A percentile compares a stretch with the other conserved stretches of the same genome.
These are phyloP conservation scores for Tillandsia fasciculata DNA, from an alignment of 176 grass and related monocot genomes.

Conservation along the genomic window DNA sequence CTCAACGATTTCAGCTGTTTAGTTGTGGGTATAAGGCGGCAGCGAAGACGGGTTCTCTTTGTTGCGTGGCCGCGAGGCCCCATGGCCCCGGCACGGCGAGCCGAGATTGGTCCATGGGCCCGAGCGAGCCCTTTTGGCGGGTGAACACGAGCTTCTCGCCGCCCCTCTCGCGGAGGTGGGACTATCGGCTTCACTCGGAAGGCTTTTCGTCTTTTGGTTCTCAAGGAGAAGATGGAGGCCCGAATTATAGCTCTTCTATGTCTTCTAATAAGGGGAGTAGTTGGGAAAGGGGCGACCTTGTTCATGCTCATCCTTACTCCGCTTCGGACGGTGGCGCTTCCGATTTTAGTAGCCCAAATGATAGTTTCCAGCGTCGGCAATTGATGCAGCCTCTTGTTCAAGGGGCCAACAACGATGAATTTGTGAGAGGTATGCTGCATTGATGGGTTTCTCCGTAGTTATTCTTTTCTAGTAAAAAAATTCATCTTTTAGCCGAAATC, in stretches of 20 bases:
- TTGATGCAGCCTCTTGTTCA: slow-evolving; percentile 23
- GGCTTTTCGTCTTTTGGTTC: slow-evolving; percentile 47
- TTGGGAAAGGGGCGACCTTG: slow-evolving; percentile 50
- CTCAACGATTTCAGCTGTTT: too few species aligned
- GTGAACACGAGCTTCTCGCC: slow-evolving; percentile 52
- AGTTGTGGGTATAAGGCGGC: too few species aligned
- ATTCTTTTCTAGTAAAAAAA: not conserved
- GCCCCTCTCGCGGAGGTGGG: slow-evolving; percentile 43
- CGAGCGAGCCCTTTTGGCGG: slow-evolving; percentile 39
- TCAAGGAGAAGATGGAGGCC: slow-evolving; percentile 38
- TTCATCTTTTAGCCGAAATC: not conserved
- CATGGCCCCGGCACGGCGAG: slow-evolving; percentile 48
- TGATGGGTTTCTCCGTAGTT: slow-evolving; percentile 8
- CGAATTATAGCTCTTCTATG: slow-evolving; percentile 48
- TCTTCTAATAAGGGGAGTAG: slow-evolving; percentile 55
- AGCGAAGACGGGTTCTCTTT: slow-evolving; percentile 57
- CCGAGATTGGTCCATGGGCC: slow-evolving; percentile 56
- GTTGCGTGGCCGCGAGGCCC: slow-evolving; percentile 65
- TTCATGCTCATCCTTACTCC: slow-evolving; percentile 32
- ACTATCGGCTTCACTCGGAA: slow-evolving; percentile 44
- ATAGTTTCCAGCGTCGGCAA: slow-evolving; percentile 50
- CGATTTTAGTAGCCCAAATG: slow-evolving; percentile 55
- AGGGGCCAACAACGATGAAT: slow-evolving; percentile 36
- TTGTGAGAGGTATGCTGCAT: slow-evolving; percentile 43
- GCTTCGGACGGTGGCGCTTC: slow-evolving; percentile 48